These are phyloP conservation scores for Colletotrichum eleusines DNA, from an alignment of 2,329 filamentous ascomycete species.

Conservation along the genomic window DNA sequence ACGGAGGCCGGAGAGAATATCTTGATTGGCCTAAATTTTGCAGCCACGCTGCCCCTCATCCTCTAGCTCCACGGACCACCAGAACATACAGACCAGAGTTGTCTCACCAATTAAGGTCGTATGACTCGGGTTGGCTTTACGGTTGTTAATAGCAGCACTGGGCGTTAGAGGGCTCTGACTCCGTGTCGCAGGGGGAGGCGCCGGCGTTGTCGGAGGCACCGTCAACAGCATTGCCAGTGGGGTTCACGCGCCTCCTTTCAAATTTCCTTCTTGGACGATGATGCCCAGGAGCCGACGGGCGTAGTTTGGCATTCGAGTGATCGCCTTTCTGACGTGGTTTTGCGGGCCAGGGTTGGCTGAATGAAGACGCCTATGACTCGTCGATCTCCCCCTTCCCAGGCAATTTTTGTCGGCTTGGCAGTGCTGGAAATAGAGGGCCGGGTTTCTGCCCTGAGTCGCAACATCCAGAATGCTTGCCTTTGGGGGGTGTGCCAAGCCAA, in stretches of 20 bases:
- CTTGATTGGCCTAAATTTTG: neutral
- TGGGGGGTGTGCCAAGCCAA: slow-evolving; percentile 8
- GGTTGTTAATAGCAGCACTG: neutral
- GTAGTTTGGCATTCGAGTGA: slow-evolving; percentile 14
- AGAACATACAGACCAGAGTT: neutral
- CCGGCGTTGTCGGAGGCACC: slow-evolving; percentile 9
- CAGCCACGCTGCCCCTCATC: neutral
- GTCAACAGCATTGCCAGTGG: neutral
- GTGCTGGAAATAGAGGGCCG: slow-evolving; percentile 6
- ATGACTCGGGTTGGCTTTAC: slow-evolving; percentile 5
- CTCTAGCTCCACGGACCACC: neutral
- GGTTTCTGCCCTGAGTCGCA: slow-evolving; percentile 1
- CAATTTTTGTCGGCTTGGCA: slow-evolving; percentile 24
- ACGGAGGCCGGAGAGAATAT: neutral
- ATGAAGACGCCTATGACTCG: slow-evolving; percentile 22
- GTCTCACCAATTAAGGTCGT: slow-evolving; percentile 25
- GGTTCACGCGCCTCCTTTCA: neutral
- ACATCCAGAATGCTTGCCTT: neutral
- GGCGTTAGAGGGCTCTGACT: neutral
- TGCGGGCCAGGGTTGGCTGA: slow-evolving; percentile 9
- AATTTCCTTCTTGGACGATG: neutral
- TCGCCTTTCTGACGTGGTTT: slow-evolving; percentile 21
- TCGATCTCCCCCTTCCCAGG: slow-evolving; percentile 18
- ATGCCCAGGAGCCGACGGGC: slow-evolving; percentile 6
- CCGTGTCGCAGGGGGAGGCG: neutral